Base-by-base conservation (phyloP, 2,329 filamentous ascomycete species). In the Scedosporium aurantiacum region DNA sequence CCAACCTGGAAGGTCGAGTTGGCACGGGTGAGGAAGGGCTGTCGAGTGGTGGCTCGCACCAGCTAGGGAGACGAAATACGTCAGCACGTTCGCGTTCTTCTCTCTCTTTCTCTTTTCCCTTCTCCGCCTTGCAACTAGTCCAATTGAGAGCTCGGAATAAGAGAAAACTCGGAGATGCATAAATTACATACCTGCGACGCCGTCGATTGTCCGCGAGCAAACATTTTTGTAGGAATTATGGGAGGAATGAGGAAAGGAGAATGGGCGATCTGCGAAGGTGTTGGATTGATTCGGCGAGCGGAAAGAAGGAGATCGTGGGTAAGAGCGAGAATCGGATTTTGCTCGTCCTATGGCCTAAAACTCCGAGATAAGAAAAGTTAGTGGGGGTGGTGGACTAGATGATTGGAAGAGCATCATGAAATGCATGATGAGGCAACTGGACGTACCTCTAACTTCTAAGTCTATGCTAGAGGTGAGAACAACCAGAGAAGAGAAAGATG, bases 1-100 rank as follows among this genome's bases (percentile, higher is more conserved):
- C 97, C 94, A 75, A 89, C 89, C 78, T 91, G 86, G 70, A 96
- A 82, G 66, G 90, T 96, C 70, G 91, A 90, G 75, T 91, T 87
- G 70, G 78, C 77, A 73, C 82, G 81, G 63, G 77, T 73, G 66
- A 60, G 58, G 58, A 60, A 60, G 58, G 58, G 58, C 58, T 60
- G 58, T 37, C 73, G 71, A 65, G 73, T 69, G 57, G 70, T 68
- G 68, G 64, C 41, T 27, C 47, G 57, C 55, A 50, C 57, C 40
- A 62, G 40, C 60, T 67, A 63, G 14, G 60, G 70, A 21, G 54
- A 57, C 16, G 23, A 32, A 57, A 18, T 12, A 54, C n/a, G 27
- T 57, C 27, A 57, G 54, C 16, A 27, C 27, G 27, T 23, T 25
- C 23, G 23, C 50, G 23, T 54, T 3, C 50, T 21, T 21, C n/a